Conservation (phyloP, 192 early-diverging fungal species). For the Umbelopsis sp. region DNA sequence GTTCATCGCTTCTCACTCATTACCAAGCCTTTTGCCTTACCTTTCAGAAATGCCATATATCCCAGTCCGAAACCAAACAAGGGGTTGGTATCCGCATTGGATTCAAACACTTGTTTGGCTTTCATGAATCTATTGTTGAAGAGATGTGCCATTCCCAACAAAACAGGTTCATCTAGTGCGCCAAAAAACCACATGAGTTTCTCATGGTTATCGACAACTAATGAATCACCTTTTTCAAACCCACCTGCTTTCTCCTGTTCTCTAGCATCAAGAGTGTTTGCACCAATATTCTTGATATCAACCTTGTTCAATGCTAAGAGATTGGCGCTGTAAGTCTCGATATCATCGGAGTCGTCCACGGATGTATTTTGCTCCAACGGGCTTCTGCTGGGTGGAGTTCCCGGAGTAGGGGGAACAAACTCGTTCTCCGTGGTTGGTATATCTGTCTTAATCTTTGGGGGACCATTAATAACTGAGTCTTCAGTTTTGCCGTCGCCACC, state of each 20-base stretch:
- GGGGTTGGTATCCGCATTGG: conserved; percentile 6
- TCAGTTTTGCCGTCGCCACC: neutral
- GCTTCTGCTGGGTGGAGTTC: conserved; percentile 13
- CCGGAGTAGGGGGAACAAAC: conserved; percentile 22
- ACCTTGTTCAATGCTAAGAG: conserved; percentile 18
- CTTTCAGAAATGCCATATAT: conserved; percentile 29
- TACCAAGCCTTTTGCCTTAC: conserved; percentile 4
- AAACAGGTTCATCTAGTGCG: conserved; percentile 15
- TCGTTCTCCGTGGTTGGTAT: conserved; percentile 1
- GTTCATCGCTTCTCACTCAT: neutral
- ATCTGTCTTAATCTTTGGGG: neutral
- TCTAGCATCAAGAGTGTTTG: conserved; percentile 18
- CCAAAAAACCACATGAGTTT: neutral
- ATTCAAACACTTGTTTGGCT: conserved; percentile 10
- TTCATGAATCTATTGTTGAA: conserved; percentile 21
- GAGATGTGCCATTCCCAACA: conserved; percentile 3
- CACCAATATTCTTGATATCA: conserved; percentile 16
- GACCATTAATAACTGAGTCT: neutral
- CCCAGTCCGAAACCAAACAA: conserved; percentile 13
- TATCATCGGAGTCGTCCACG: conserved; percentile 17
- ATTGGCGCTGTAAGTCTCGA: conserved; percentile 22
- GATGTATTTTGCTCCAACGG: neutral
- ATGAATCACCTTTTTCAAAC: neutral
- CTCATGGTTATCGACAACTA: neutral
- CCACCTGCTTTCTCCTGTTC: conserved; percentile 25